These are phyloP conservation scores for Botrytis aclada DNA, from an alignment of 2,329 filamentous ascomycete species.

Conservation along the genomic window DNA sequence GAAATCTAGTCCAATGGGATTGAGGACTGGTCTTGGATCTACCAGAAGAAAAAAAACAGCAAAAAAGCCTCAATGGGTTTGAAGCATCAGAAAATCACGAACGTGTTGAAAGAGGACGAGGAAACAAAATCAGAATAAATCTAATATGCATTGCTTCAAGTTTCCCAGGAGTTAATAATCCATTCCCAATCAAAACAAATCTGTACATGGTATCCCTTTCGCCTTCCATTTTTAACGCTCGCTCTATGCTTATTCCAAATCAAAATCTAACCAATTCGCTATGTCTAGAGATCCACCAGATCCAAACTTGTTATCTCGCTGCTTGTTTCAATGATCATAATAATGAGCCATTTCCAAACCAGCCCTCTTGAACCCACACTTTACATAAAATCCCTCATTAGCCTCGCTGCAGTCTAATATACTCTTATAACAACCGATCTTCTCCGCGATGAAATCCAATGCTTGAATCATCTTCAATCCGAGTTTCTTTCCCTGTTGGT, in stretches of 20 bases:
- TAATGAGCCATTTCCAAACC: conserved; percentile 98
- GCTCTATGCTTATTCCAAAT: conserved; percentile 2
- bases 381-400: conserved; percentile 97
- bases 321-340: conserved; percentile 46
- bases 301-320: not conserved
- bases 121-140: not conserved
- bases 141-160: not conserved
- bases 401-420: conserved; percentile 95
- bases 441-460: conserved; percentile 80
- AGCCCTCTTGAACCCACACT: conserved; percentile 90
- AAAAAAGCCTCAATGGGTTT: conserved; percentile 5
- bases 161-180: not conserved
- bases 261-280: not conserved
- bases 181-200: not conserved
- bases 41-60: not conserved
- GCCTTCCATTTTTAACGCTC: conserved; percentile 7
- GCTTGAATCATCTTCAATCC: conserved; percentile 91
- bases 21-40: conserved; percentile 2
- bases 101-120: not conserved
- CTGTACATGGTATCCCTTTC: not conserved
- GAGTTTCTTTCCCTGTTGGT: conserved; percentile 96
- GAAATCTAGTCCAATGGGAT: not conserved
- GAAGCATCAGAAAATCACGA: not conserved
- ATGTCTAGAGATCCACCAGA: not conserved
- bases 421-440: conserved; percentile 93